These are phyloP conservation scores for Trichoderma aggressivum DNA, from an alignment of 2,329 filamentous ascomycete genomes.

Conservation along the genomic window DNA sequence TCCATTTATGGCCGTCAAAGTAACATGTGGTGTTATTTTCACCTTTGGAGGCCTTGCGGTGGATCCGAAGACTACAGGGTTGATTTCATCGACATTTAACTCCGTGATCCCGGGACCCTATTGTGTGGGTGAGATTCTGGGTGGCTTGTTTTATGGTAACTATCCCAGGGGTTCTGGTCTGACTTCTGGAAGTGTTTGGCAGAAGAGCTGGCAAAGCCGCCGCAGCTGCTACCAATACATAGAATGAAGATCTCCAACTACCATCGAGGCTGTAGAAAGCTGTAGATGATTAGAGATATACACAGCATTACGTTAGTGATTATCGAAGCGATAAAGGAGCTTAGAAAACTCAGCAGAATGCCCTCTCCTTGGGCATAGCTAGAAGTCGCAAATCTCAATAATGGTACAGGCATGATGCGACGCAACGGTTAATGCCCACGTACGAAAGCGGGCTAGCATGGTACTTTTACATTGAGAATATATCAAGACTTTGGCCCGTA, in stretches of 20 bases:
- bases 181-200: conserved; percentile 53
- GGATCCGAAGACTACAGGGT: conserved; percentile 50
- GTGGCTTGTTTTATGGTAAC: conserved; percentile 60
- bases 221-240: conserved; percentile 20
- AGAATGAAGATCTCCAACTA: neutral
- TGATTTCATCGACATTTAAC: conserved; percentile 46
- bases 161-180: conserved; percentile 62
- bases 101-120: conserved; percentile 53
- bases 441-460: neutral
- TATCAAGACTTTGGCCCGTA: neutral
- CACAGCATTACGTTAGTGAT: neutral
- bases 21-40: conserved; percentile 60
- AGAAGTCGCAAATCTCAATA: neutral
- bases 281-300: neutral
- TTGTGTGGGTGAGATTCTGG: conserved; percentile 64
- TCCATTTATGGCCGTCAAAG: conserved; percentile 59
- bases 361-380: neutral
- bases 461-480: neutral
- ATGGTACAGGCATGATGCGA: too few species aligned
- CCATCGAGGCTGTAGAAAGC: neutral
- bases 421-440: neutral
- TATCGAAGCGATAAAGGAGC: neutral
- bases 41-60: conserved; percentile 64
- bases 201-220: conserved; percentile 39
- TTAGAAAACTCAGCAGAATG: neutral